Conservation (phyloP, 164 flowering plant genomes). For the Berberis thunbergii region DNA sequence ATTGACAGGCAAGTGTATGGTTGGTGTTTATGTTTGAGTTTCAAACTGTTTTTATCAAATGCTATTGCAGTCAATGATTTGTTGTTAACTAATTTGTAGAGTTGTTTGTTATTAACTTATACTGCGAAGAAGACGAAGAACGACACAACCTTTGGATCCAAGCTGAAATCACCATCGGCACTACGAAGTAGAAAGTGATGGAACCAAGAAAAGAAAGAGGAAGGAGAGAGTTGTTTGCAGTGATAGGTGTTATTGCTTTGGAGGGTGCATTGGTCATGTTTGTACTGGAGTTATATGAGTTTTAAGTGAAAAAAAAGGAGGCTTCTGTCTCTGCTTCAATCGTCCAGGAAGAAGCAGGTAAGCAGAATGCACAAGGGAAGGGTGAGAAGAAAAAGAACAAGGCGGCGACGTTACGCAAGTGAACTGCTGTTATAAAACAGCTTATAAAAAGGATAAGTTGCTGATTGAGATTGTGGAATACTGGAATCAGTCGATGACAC, state of each 20-base stretch:
- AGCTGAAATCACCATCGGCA: too few species aligned
- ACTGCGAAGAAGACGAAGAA: too few species aligned
- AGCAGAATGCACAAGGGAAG: conserved; percentile 26
- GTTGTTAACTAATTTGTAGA: too few species aligned
- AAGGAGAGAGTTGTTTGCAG: conserved; percentile 13
- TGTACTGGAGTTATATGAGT: conserved; percentile 37
- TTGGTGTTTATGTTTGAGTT: too few species aligned
- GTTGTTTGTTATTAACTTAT: too few species aligned
- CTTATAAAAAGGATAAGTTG: conserved; percentile 42
- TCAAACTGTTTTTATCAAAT: too few species aligned
- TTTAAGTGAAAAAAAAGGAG: conserved; percentile 17
- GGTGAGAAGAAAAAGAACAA: conserved; percentile 51
- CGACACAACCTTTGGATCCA: too few species aligned
- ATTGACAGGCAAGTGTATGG: too few species aligned
- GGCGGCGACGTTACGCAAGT: conserved; percentile 70
- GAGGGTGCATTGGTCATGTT: conserved; percentile 54
- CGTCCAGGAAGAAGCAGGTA: conserved; percentile 11
- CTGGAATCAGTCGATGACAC: conserved; percentile 12
- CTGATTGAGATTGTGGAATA: conserved; percentile 13
- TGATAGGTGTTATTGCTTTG: conserved; percentile 52
- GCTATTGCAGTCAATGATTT: too few species aligned
- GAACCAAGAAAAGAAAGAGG: too few species aligned
- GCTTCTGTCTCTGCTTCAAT: conserved; percentile 2
- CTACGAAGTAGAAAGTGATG: too few species aligned
- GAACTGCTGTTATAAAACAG: conserved; percentile 48